Evolutionary conservation across 352 stramenopile genomes (phyloP).

Genomic region (Plasmopara halstedii): DNA sequence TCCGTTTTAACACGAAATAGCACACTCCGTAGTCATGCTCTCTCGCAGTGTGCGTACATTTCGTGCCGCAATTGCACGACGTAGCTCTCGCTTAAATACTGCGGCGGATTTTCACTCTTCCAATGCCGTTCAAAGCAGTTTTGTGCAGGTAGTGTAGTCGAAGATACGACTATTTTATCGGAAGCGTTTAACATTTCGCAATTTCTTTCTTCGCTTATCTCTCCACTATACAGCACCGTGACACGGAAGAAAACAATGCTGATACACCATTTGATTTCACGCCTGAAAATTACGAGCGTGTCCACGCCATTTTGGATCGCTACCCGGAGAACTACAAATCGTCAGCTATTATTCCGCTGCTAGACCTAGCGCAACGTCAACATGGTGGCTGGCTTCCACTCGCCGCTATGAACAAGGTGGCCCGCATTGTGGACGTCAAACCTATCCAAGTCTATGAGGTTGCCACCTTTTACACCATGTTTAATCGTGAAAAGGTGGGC

Average conservation of each 20-base stretch:
- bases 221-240: slow-evolving; percentile 78
- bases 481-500: slow-evolving; percentile 93
- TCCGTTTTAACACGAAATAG: slow-evolving; percentile 17
- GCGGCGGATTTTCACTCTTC: slow-evolving; percentile 42
- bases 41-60: slow-evolving; percentile 50
- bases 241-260: slow-evolving; percentile 95
- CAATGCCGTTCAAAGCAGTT: slow-evolving; percentile 26
- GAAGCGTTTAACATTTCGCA: neutral
- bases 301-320: slow-evolving; percentile 92
- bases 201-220: neutral
- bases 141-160: slow-evolving; percentile 24
- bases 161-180: slow-evolving; percentile 1
- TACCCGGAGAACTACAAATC: slow-evolving; percentile 99
- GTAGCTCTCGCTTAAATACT: slow-evolving; percentile 7
- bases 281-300: slow-evolving; percentile 95
- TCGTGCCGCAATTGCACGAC: slow-evolving; percentile 21
- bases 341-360: slow-evolving; percentile 97
- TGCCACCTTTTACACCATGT: slow-evolving; percentile 99
- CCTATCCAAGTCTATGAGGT: slow-evolving; percentile 99
- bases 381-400: slow-evolving; percentile 97
- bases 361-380: slow-evolving; percentile 95
- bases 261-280: slow-evolving; percentile 97
- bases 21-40: slow-evolving; percentile 37
- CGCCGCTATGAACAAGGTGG: slow-evolving; percentile 99
- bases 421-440: slow-evolving; percentile 94